Conservation (phyloP, 768 basidiomycete genomes). For the Tricholoma furcatifolium region DNA sequence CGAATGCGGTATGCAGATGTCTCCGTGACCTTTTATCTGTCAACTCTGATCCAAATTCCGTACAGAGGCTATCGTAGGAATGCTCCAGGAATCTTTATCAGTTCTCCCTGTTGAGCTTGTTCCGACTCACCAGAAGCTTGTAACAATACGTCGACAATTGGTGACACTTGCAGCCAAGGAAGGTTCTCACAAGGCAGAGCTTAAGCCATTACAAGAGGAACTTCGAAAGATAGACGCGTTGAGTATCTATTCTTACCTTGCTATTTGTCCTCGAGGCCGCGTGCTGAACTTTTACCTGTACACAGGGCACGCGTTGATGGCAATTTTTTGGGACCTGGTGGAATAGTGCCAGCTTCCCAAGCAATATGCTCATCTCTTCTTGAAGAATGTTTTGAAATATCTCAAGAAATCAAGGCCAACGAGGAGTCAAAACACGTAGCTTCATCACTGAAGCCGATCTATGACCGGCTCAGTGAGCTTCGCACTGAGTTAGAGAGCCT, state of each 20-base stretch:
- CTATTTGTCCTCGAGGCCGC: conserved; percentile 11
- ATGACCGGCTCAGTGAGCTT: conserved; percentile 86
- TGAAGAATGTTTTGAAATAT: conserved; percentile 95
- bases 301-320: conserved; percentile 88
- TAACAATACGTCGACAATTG: conserved; percentile 85
- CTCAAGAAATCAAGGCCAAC: conserved; percentile 91
- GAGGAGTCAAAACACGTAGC: conserved; percentile 90
- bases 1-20: conserved; percentile 75
- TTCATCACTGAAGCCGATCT: conserved; percentile 84
- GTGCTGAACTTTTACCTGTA: conserved; percentile 9
- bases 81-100: conserved; percentile 81
- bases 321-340: conserved; percentile 91
- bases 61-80: conserved; percentile 71
- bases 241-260: conserved; percentile 50
- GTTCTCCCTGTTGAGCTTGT: conserved; percentile 88
- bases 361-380: conserved; percentile 88
- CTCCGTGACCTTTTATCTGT: background rate
- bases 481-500: conserved; percentile 87
- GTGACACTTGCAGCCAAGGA: conserved; percentile 87
- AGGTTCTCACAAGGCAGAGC: conserved; percentile 79
- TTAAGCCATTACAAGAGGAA: conserved; percentile 90
- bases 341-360: conserved; percentile 87
- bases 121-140: conserved; percentile 86
- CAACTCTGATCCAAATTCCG: background rate
- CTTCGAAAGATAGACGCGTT: conserved; percentile 95